Evolutionary conservation across 768 basidiomycete genomes (phyloP).

Genomic region (Cubamyces lactineus): DNA sequence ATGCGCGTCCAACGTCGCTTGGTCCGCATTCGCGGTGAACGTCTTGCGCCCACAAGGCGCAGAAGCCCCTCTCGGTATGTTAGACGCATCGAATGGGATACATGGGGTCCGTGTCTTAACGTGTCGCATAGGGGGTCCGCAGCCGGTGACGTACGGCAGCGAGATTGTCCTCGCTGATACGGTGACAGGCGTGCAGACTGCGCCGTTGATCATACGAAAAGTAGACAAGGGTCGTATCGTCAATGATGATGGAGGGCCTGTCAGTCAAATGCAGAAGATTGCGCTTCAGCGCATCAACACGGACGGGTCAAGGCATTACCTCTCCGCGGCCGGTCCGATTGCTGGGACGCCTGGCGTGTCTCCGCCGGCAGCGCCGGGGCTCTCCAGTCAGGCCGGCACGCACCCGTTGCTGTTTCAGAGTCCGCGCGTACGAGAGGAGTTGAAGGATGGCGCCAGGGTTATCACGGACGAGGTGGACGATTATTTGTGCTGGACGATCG

Average conservation of each 20-base stretch:
- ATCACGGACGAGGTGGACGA: slow-evolving; percentile 92
- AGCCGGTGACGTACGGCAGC: slow-evolving; percentile 90
- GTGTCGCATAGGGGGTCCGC: slow-evolving; percentile 51
- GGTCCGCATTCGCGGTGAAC: slow-evolving; percentile 95
- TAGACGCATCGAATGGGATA: slow-evolving; percentile 6
- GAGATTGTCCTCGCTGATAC: slow-evolving; percentile 86
- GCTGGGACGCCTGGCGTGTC: slow-evolving; percentile 74
- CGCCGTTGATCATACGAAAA: slow-evolving; percentile 86
- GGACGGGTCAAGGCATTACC: slow-evolving; percentile 83
- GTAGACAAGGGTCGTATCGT: slow-evolving; percentile 89
- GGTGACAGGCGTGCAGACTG: slow-evolving; percentile 82
- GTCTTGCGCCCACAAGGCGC: slow-evolving; percentile 61
- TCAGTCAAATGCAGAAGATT: slow-evolving; percentile 97
- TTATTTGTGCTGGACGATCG: slow-evolving; percentile 94
- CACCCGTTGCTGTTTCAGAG: slow-evolving; percentile 80
- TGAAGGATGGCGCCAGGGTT: slow-evolving; percentile 73
- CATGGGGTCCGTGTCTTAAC: slow-evolving; percentile 3
- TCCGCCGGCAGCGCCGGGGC: slow-evolving; percentile 72
- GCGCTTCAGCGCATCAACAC: slow-evolving; percentile 83
- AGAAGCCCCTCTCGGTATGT: slow-evolving; percentile 69
- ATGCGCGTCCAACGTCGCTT: slow-evolving; percentile 87
- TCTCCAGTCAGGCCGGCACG: slow-evolving; percentile 75
- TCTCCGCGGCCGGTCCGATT: slow-evolving; percentile 86
- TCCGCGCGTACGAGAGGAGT: slow-evolving; percentile 80
- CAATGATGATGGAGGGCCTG: slow-evolving; percentile 88